These are phyloP conservation scores for Komagataella kurtzmanii DNA, from an alignment of 805 yeast genomes.

Conservation along the genomic window DNA sequence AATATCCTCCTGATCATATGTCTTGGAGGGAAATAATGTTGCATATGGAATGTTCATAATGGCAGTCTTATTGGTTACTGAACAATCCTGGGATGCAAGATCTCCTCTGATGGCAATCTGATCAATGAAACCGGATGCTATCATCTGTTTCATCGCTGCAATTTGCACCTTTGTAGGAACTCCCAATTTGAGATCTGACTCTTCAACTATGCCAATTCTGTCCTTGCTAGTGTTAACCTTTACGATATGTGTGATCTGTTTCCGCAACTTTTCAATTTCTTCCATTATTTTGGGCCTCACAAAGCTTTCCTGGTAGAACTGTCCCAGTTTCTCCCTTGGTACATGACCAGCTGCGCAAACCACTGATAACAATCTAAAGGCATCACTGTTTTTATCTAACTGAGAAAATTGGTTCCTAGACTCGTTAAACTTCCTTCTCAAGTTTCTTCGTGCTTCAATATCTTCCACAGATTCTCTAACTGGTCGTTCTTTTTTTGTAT, in stretches of 20 bases:
- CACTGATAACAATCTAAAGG: slow-evolving; percentile 59
- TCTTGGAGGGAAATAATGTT: slow-evolving; percentile 32
- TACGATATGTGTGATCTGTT: slow-evolving; percentile 68
- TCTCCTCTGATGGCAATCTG: slow-evolving; percentile 84
- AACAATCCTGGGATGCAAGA: slow-evolving; percentile 46
- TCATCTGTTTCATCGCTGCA: slow-evolving; percentile 76
- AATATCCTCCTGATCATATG: slow-evolving; percentile 20
- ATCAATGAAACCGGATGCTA: slow-evolving; percentile 87
- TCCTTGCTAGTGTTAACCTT: slow-evolving; percentile 50
- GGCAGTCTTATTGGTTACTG: slow-evolving; percentile 40
- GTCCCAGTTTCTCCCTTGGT: slow-evolving; percentile 27
- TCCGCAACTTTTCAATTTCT: slow-evolving; percentile 70
- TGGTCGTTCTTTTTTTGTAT: slow-evolving; percentile 17
- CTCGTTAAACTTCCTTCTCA: slow-evolving; percentile 39
- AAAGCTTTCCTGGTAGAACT: slow-evolving; percentile 48
- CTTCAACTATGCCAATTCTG: slow-evolving; percentile 31
- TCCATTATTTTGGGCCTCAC: slow-evolving; percentile 72
- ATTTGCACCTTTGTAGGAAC: slow-evolving; percentile 62
- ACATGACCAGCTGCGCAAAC: slow-evolving; percentile 82
- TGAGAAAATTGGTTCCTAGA: slow-evolving; percentile 49
- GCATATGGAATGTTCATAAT: slow-evolving; percentile 53
- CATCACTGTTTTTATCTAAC: slow-evolving; percentile 68
- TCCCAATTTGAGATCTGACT: slow-evolving; percentile 35
- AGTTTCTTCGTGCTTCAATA: slow-evolving; percentile 22
- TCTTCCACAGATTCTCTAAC: slow-evolving; percentile 18